Evolutionary conservation across 2,329 filamentous ascomycete genomes (phyloP).

Genomic region (Cytospora paraplurivora): DNA sequence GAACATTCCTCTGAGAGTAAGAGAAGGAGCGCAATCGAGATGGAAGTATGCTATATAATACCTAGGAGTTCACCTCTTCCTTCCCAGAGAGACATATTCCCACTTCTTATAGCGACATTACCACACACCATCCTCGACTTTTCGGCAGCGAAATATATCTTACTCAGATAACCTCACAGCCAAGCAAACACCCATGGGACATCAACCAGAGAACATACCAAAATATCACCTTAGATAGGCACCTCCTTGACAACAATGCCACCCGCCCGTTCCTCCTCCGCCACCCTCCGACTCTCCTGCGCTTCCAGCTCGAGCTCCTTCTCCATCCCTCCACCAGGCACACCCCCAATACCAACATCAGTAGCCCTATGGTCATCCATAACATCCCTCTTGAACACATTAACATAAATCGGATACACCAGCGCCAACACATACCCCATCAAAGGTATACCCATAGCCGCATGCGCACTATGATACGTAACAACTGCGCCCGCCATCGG

Average conservation of each 20-base stretch:
- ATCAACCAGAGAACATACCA: not conserved
- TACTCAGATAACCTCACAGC: not conserved
- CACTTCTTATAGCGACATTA: no score
- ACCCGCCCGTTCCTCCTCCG: conserved; percentile 3
- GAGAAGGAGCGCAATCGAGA: no score
- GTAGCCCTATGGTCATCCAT: conserved; percentile 38
- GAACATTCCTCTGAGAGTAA: no score
- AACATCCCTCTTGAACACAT: conserved; percentile 35
- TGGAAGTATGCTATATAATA: no score
- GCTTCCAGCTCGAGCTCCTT: conserved; percentile 35
- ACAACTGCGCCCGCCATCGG: conserved; percentile 51
- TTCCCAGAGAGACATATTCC: no score
- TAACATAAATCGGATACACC: conserved; percentile 38
- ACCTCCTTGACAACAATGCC: conserved; percentile 1
- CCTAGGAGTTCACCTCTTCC: no score
- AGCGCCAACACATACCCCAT: conserved; percentile 36
- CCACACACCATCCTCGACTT: no score
- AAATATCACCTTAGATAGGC: not conserved
- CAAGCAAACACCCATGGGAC: not conserved
- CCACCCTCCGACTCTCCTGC: conserved; percentile 26
- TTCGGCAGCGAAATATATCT: not conserved
- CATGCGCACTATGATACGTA: conserved; percentile 31
- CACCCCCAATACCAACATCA: conserved; percentile 33
- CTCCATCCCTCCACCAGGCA: conserved; percentile 21
- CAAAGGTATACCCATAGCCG: conserved; percentile 37